phyloP scores from a whole-genome alignment of 2,329 filamentous ascomycete species.

The Stagonosporopsis chrysanthemi region DNA sequence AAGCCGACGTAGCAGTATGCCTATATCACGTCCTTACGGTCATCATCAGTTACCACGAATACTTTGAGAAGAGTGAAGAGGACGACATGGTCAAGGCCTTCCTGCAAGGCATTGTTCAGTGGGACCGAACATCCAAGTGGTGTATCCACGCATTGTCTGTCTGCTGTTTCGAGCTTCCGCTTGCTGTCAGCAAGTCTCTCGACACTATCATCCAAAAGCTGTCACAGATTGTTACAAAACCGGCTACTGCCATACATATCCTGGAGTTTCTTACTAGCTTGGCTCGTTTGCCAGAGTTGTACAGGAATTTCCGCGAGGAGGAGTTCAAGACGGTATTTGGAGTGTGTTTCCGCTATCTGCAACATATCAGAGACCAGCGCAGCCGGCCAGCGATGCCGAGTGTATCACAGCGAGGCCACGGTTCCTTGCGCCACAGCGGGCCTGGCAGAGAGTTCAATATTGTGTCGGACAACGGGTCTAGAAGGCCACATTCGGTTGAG shows the following conservation, averaged over 20 bases:
- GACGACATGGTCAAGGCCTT: conserved; percentile 90
- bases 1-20: conserved; percentile 87
- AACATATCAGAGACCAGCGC: conserved; percentile 77
- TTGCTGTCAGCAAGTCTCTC: conserved; percentile 84
- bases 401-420: conserved; percentile 44
- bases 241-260: conserved; percentile 90
- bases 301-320: conserved; percentile 87
- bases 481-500: conserved; percentile 54
- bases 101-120: conserved; percentile 80
- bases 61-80: conserved; percentile 83
- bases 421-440: conserved; percentile 53
- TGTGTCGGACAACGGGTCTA: conserved; percentile 42
- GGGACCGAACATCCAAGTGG: conserved; percentile 85
- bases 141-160: conserved; percentile 96
- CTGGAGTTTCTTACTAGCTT: conserved; percentile 93
- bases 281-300: conserved; percentile 82
- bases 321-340: conserved; percentile 95
- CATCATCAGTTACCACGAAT: conserved; percentile 86
- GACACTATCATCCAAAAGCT: conserved; percentile 90
- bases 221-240: conserved; percentile 94
- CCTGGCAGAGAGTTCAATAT: conserved; percentile 52
- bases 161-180: conserved; percentile 91
- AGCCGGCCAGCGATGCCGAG: conserved; percentile 46
- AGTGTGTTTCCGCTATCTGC: conserved; percentile 91
- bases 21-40: conserved; percentile 87